These are phyloP conservation scores for Thelephora ganbajun DNA, from an alignment of 768 basidiomycete species.

Conservation along the genomic window DNA sequence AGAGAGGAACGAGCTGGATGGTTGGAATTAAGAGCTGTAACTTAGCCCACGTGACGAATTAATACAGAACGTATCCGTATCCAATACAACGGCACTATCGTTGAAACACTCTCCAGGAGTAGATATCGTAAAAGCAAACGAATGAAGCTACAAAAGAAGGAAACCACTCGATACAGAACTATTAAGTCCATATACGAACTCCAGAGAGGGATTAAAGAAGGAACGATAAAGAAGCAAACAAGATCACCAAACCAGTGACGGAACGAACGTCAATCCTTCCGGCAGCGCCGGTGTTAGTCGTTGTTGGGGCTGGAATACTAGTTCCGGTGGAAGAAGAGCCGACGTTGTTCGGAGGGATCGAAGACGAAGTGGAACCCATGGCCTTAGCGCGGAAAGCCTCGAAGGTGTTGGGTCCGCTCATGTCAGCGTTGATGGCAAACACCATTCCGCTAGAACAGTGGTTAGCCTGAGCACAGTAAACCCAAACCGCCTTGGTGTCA, in stretches of 20 bases:
- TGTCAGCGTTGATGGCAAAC: constrained; percentile 40
- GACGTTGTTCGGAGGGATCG: too few relatives aligned
- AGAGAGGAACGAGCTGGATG: too few relatives aligned
- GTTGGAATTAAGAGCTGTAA: too few relatives aligned
- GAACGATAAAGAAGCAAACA: not conserved
- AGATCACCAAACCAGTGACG: not conserved
- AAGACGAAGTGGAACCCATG: not conserved
- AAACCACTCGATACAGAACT: too few relatives aligned
- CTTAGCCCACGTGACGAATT: too few relatives aligned
- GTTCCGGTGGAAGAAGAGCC: too few relatives aligned
- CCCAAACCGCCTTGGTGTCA: constrained; percentile 45
- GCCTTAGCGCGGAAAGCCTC: constrained; percentile 30
- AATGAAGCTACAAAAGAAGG: too few relatives aligned
- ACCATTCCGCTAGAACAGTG: constrained; percentile 52
- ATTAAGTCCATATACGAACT: too few relatives aligned
- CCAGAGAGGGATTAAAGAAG: not conserved
- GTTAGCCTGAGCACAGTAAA: constrained; percentile 31
- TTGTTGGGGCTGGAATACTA: too few relatives aligned
- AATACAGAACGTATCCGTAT: too few relatives aligned
- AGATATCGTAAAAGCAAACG: not conserved
- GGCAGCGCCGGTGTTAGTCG: too few relatives aligned
- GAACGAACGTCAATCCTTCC: too few relatives aligned
- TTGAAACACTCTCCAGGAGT: not conserved
- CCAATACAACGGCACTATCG: not conserved
- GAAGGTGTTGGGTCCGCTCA: constrained; percentile 35